Conservation (phyloP, 169 alveolate genomes). For the Eimeria mitis region DNA sequence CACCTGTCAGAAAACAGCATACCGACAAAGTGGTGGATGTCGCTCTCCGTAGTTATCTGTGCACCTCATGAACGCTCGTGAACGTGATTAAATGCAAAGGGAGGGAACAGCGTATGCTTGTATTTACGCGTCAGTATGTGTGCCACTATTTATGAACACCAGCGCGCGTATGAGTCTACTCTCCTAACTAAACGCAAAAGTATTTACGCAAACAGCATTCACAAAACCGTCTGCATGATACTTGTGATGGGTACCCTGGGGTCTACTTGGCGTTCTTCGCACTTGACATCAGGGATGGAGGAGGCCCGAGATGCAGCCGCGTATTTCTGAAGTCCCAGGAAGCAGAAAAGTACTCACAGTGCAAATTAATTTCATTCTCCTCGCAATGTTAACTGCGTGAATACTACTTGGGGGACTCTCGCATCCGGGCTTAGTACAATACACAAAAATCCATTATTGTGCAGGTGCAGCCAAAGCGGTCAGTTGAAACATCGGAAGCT, state of each 20-base stretch:
- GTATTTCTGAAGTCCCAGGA: conserved; percentile 47
- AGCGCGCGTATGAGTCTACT: not conserved
- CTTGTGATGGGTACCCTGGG: conserved; percentile 28
- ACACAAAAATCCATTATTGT: not conserved
- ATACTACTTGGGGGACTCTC: not conserved
- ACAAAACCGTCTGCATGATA: not conserved
- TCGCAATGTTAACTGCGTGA: not conserved
- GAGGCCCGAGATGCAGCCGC: conserved; percentile 41
- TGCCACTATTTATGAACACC: not conserved
- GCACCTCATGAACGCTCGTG: not conserved
- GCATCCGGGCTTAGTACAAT: not conserved
- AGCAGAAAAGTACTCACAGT: not conserved
- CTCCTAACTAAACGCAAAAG: not conserved
- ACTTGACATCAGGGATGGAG: not conserved
- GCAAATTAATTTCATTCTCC: not conserved
- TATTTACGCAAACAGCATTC: not conserved
- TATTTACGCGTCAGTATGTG: not conserved
- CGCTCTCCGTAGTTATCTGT: not conserved
- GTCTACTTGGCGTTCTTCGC: conserved; percentile 16
- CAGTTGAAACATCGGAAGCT: not conserved
- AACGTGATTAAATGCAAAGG: not conserved
- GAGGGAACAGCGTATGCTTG: not conserved
- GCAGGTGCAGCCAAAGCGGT: not conserved
- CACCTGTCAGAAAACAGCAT: conserved; percentile 5
- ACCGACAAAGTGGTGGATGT: not conserved